Percentiles rank a stretch among this genome's conserved stretches.
Evolutionary conservation across 2,329 filamentous ascomycete genomes (phyloP).

Genomic region (Pseudogymnoascus sp.): DNA sequence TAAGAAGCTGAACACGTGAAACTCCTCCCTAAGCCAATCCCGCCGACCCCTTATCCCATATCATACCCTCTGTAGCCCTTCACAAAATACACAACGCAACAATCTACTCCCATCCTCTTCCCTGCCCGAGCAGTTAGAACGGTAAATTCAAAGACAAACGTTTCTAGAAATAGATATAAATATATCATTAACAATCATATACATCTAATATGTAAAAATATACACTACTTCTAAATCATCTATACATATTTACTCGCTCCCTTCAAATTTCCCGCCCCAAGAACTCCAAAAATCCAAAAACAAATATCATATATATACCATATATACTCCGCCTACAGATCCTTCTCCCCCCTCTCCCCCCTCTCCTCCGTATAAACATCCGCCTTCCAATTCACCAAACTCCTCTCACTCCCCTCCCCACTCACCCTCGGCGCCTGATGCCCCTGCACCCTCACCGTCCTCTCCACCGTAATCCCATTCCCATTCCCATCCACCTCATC

Average conservation of each 20-base stretch:
- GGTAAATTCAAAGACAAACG: background rate
- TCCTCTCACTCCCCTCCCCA: slow-evolving; percentile 19
- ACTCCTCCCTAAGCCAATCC: background rate
- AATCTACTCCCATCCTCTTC: background rate
- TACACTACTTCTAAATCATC: background rate
- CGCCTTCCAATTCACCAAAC: slow-evolving; percentile 10
- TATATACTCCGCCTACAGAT: background rate
- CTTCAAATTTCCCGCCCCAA: background rate
- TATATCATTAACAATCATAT: background rate
- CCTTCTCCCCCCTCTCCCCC: slow-evolving; percentile 17
- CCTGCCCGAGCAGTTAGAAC: too few species aligned
- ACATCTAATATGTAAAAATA: background rate
- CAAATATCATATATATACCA: background rate
- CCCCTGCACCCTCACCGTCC: background rate
- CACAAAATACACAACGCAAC: background rate
- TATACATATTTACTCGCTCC: background rate
- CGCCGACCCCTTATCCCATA: background rate
- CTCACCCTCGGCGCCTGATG: background rate
- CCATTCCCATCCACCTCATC: background rate
- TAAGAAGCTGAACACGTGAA: background rate
- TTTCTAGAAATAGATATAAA: background rate
- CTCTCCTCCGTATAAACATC: slow-evolving; percentile 24
- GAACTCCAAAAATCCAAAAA: background rate
- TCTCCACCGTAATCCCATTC: background rate
- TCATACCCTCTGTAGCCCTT: too few species aligned